Evolutionary conservation across 2,329 filamentous ascomycete species (phyloP).

Genomic region (Venturia oleaginea): DNA sequence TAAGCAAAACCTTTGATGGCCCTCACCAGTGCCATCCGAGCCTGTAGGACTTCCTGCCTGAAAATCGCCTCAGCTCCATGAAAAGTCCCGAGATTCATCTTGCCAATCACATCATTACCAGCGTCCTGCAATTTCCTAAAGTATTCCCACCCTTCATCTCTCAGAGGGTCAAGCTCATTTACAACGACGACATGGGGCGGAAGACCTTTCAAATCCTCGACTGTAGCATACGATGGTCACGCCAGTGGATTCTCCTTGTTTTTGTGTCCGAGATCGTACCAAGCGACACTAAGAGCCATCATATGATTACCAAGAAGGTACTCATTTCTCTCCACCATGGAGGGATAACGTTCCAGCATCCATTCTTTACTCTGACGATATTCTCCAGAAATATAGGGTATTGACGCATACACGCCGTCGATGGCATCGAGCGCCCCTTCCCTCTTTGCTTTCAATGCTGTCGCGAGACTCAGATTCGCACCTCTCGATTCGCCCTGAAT

Average conservation of each 20-base stretch:
- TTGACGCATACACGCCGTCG: slow-evolving; percentile 11
- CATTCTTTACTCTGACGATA: slow-evolving; percentile 14
- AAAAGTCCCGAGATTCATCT: slow-evolving; percentile 20
- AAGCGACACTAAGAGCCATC: slow-evolving; percentile 18
- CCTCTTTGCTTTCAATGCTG: slow-evolving; percentile 15
- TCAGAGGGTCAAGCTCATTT: slow-evolving; percentile 24
- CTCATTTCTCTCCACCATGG: slow-evolving; percentile 21
- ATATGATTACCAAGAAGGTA: slow-evolving; percentile 18
- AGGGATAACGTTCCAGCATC: slow-evolving; percentile 18
- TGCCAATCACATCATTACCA: slow-evolving; percentile 20
- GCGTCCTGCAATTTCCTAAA: slow-evolving; percentile 21
- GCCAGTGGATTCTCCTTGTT: slow-evolving; percentile 20
- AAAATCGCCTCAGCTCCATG: not conserved
- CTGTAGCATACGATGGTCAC: slow-evolving; percentile 24
- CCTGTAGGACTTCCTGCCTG: not conserved
- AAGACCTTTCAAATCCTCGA: slow-evolving; percentile 22
- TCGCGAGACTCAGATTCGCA: slow-evolving; percentile 22
- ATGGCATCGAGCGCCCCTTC: slow-evolving; percentile 18
- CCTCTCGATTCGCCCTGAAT: slow-evolving; percentile 25
- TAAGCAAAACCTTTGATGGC: not conserved
- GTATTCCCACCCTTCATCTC: slow-evolving; percentile 24
- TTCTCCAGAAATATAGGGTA: slow-evolving; percentile 15
- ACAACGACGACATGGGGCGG: slow-evolving; percentile 22
- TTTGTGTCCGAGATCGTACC: slow-evolving; percentile 19
- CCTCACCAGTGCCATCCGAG: not conserved